These are phyloP conservation scores for Tetraselmis chui DNA, from an alignment of 139 green algal genomes.

Conservation along the genomic window DNA sequence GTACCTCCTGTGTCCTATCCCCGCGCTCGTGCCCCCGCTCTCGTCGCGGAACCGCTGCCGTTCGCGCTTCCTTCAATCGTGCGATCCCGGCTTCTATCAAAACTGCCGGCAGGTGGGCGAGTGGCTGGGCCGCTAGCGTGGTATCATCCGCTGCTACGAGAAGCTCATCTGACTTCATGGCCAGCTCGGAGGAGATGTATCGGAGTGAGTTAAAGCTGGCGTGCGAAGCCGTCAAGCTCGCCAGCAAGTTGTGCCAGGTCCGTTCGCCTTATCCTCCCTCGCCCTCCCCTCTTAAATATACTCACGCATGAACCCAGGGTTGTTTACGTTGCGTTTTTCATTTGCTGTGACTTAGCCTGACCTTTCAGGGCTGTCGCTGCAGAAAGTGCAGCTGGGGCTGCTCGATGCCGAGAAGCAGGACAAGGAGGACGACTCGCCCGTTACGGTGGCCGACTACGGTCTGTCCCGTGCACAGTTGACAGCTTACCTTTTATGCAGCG, in stretches of 20 bases:
- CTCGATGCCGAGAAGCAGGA: constrained; percentile 45
- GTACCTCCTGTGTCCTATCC: no score
- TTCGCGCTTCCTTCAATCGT: no score
- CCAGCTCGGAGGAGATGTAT: background rate
- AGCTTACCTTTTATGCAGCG: background rate
- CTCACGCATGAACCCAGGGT: no score
- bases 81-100: no score
- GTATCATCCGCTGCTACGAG: no score
- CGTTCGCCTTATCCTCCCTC: background rate
- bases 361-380: constrained; percentile 1
- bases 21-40: no score
- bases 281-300: no score
- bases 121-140: no score
- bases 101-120: no score
- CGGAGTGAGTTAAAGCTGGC: constrained; percentile 43
- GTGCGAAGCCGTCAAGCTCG: constrained; percentile 52
- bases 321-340: no score
- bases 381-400: constrained; percentile 67
- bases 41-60: no score
- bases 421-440: constrained; percentile 83
- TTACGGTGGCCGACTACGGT: constrained; percentile 94
- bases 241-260: constrained; percentile 54
- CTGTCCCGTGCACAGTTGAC: background rate
- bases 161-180: background rate
- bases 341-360: no score